A percentile compares a stretch with the other conserved stretches of the same genome.
Evolutionary conservation across 352 stramenopile genomes (phyloP).

Genomic region (Phytophthora cactorum): DNA sequence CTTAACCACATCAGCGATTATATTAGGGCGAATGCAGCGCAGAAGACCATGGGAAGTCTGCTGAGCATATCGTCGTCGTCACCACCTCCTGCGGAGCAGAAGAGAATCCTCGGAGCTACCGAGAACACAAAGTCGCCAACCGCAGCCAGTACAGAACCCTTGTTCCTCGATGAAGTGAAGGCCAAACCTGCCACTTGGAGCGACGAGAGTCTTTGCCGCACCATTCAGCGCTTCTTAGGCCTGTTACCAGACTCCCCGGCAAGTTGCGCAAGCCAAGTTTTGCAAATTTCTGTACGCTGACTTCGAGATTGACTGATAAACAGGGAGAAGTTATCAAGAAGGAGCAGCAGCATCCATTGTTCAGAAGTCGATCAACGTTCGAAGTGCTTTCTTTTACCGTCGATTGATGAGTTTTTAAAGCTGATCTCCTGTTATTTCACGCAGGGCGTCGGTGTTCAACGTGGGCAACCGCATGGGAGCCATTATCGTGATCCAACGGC

Average conservation of each 20-base stretch:
- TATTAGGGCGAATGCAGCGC: conserved; percentile 6
- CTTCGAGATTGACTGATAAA: conserved; percentile 2
- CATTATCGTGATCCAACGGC: conserved; percentile 33
- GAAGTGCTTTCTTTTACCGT: neutral
- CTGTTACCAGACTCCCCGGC: conserved; percentile 63
- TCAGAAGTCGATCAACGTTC: conserved; percentile 38
- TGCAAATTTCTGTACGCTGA: neutral
- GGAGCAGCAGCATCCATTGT: conserved; percentile 45
- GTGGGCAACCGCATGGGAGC: conserved; percentile 23
- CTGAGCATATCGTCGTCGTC: conserved; percentile 10
- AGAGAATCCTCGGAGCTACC: conserved; percentile 10
- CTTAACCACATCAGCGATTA: neutral
- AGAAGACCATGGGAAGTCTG: conserved; percentile 28
- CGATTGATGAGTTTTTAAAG: neutral
- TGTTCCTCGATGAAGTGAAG: conserved; percentile 66
- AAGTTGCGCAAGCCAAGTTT: neutral
- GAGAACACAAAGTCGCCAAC: conserved; percentile 1
- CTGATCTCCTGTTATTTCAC: neutral
- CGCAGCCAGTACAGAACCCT: conserved; percentile 13
- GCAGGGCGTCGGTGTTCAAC: conserved; percentile 28
- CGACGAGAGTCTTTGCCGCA: conserved; percentile 54
- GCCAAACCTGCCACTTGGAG: conserved; percentile 54
- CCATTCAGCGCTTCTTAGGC: conserved; percentile 64
- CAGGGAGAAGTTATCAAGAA: conserved; percentile 49
- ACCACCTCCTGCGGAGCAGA: conserved; percentile 8